A percentile compares a stretch with the other conserved stretches of the same genome.
These are phyloP conservation scores for Hydnomerulius pinastri DNA, from an alignment of 768 basidiomycete genomes.

Conservation along the genomic window DNA sequence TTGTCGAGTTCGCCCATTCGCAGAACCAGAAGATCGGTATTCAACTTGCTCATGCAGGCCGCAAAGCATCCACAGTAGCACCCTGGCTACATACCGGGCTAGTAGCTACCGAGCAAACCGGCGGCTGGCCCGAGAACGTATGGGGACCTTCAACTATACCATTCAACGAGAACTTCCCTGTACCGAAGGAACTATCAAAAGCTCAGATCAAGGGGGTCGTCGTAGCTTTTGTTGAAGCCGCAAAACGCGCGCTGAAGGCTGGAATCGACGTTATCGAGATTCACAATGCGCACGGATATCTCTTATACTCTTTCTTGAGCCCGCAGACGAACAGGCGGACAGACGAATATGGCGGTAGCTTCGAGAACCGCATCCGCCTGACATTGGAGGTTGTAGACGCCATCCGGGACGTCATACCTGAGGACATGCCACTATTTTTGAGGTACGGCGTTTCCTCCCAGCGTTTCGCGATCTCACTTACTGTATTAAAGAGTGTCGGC, in stretches of 20 bases:
- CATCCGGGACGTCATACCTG: constrained; percentile 59
- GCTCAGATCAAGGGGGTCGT: constrained; percentile 61
- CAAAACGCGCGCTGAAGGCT: constrained; percentile 54
- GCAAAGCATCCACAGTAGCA: constrained; percentile 67
- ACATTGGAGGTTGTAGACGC: constrained; percentile 65
- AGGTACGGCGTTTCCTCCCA: constrained; percentile 41
- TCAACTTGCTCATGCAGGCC: constrained; percentile 75
- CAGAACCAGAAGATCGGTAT: constrained; percentile 71
- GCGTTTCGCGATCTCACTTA: background rate
- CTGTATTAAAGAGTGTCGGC: constrained; percentile 54
- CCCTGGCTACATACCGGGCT: constrained; percentile 55
- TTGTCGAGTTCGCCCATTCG: constrained; percentile 73
- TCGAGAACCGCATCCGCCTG: constrained; percentile 69
- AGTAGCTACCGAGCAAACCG: constrained; percentile 36
- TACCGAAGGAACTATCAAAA: constrained; percentile 56
- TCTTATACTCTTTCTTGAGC: constrained; percentile 57
- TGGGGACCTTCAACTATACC: constrained; percentile 57
- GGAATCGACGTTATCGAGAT: constrained; percentile 65
- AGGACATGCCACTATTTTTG: constrained; percentile 69
- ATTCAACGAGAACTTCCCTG: constrained; percentile 43
- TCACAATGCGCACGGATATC: constrained; percentile 66
- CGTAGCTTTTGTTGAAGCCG: constrained; percentile 52
- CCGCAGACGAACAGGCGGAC: constrained; percentile 63
- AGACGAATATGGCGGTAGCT: constrained; percentile 70
- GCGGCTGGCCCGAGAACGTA: constrained; percentile 58